phyloP scores from a whole-genome alignment of 169 alveolate species.

The Babesia ovis region DNA sequence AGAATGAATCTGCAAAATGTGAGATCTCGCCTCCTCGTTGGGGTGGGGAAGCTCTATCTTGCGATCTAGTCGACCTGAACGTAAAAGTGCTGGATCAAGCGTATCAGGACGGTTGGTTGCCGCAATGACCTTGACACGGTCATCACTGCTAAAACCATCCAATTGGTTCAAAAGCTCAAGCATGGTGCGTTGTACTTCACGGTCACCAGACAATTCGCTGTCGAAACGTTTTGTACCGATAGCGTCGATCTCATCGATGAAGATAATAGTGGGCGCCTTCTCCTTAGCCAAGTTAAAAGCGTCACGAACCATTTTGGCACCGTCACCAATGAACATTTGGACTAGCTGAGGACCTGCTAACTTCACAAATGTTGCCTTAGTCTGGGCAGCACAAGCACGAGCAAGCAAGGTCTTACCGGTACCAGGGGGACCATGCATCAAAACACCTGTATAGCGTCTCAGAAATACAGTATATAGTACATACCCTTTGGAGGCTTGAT shows the following conservation, averaged over 20 bases:
- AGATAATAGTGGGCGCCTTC: constrained; percentile 99
- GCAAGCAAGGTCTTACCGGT: constrained; percentile 90
- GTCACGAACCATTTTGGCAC: constrained; percentile 99
- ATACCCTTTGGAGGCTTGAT: constrained; percentile 97
- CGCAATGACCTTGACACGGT: constrained; percentile 92
- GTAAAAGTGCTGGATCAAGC: constrained; percentile 97
- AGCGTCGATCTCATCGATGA: constrained; percentile 98
- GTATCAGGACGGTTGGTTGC: constrained; percentile 99
- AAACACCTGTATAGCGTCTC: constrained; percentile 78
- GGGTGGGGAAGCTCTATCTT: constrained; percentile 99
- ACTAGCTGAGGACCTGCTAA: constrained; percentile 99
- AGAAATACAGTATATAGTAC: background rate
- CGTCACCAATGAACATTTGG: constrained; percentile 99
- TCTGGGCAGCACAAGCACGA: constrained; percentile 95
- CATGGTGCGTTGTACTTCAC: constrained; percentile 99
- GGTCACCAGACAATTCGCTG: constrained; percentile 95
- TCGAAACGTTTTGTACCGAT: constrained; percentile 96
- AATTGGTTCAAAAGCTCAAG: constrained; percentile 96
- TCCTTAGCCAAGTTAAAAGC: constrained; percentile 98
- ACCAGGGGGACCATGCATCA: constrained; percentile 99
- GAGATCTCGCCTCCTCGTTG: constrained; percentile 94
- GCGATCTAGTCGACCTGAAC: constrained; percentile 99
- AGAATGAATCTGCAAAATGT: constrained; percentile 97
- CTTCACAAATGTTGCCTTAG: constrained; percentile 97
- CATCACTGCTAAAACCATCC: constrained; percentile 92